Percentiles rank a stretch among this genome's conserved stretches.
phyloP scores from a whole-genome alignment of 768 basidiomycete species.

The Hericium coralloides region DNA sequence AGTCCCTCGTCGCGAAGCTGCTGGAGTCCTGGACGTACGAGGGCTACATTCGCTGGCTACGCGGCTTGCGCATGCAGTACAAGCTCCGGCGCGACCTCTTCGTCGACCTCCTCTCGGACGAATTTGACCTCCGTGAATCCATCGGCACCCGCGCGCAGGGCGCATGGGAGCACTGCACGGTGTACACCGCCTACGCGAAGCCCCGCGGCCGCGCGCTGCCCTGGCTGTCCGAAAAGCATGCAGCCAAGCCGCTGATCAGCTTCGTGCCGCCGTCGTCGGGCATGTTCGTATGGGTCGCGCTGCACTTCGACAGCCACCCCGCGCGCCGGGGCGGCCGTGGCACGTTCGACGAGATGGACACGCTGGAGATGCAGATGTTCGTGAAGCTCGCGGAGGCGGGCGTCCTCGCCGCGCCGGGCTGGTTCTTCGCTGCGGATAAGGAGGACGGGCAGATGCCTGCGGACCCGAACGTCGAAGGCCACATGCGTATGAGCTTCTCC shows the following conservation, averaged over 20 bases:
- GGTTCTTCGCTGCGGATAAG: slow-evolving; percentile 32
- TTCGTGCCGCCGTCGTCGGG: slow-evolving; percentile 75
- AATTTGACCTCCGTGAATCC: slow-evolving; percentile 46
- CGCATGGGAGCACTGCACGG: slow-evolving; percentile 28
- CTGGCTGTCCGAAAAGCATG: slow-evolving; percentile 33
- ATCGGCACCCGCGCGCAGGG: slow-evolving; percentile 16
- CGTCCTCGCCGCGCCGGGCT: slow-evolving; percentile 58
- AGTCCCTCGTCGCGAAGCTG: slow-evolving; percentile 52
- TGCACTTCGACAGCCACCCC: slow-evolving; percentile 55
- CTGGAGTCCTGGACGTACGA: slow-evolving; percentile 57
- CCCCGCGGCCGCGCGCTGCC: slow-evolving; percentile 5
- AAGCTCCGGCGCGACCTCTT: slow-evolving; percentile 49
- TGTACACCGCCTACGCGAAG: slow-evolving; percentile 35
- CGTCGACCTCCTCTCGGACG: slow-evolving; percentile 53
- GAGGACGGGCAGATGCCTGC: slow-evolving; percentile 11
- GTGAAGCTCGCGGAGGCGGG: slow-evolving; percentile 47
- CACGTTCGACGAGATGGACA: slow-evolving; percentile 23
- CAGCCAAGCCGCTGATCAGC: slow-evolving; percentile 36
- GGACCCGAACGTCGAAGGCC: slow-evolving; percentile 27
- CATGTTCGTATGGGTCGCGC: slow-evolving; percentile 71
- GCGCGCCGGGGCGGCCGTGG: slow-evolving; percentile 24
- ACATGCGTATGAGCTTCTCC: slow-evolving; percentile 53
- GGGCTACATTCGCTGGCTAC: slow-evolving; percentile 73
- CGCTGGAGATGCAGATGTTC: slow-evolving; percentile 54
- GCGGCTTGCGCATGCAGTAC: slow-evolving; percentile 43